Base-by-base conservation (phyloP, 176 grass and related monocot species). In the Poa pratensis region DNA sequence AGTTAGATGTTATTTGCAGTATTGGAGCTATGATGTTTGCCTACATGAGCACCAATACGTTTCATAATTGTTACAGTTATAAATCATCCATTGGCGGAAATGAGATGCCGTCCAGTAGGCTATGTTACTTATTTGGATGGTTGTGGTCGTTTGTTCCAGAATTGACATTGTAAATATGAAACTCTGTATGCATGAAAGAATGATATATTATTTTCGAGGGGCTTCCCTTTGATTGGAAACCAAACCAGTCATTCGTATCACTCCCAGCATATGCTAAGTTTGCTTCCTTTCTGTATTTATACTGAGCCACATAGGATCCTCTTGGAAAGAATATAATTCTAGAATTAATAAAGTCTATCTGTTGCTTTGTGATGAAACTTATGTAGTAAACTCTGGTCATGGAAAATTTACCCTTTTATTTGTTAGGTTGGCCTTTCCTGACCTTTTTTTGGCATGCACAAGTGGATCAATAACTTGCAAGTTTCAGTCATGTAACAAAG, bases 1-100 rank as follows among this genome's bases (percentile, higher is more conserved):
- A 65, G n/a, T 28, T 81, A 74, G 43, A 40, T 87, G 45, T 65
- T 65, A 12, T 80, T 74, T 19, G 51, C 64, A 26, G 51, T 54
- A 20, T 28, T 24, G 19, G 26, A 60, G 37, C 12, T 58, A 26
- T 35, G 43, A n/a, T 37, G 16, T 49, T 87, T 24, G 70, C 49
- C 40, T 34, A 45, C 23, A 17, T 24, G 42, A n/a, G 76, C 76
- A 71, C 57, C 43, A 62, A 86, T 61, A 32, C 3, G 7, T 19
- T 19, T 69, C 11, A 55, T 16, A 19, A 55, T 73, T 64, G 32
- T 49, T 51, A 72, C 40, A 51, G 5, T 37, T 62, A 20, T 62
- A 62, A 77, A 73, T 19, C 39, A 77, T 76, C 50, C 62, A 0
- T 37, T 69, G 7, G 28, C 13, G 18, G 17, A 37, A 27, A 58